Evolutionary conservation across 164 flowering plant species (phyloP).

Genomic region (Piper longum): DNA sequence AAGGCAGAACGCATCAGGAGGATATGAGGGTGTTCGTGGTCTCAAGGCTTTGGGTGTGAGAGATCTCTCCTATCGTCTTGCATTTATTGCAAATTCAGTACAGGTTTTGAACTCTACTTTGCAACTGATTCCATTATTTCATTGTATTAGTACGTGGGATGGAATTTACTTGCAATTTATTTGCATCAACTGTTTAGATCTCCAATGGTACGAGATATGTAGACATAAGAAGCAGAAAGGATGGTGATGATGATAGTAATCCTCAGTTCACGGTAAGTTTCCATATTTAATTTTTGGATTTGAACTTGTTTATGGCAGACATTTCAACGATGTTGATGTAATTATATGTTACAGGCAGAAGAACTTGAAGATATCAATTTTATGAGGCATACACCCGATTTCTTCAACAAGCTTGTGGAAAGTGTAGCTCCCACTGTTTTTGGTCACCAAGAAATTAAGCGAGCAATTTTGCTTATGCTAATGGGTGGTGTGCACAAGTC

Average conservation of each 20-base stretch:
- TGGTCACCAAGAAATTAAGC: conserved; percentile 95
- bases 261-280: conserved; percentile 57
- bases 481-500: conserved; percentile 89
- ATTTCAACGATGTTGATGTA: too few relatives aligned
- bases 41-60: conserved; percentile 91
- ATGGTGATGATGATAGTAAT: conserved; percentile 53
- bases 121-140: neutral
- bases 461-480: conserved; percentile 91
- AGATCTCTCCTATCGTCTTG: conserved; percentile 88
- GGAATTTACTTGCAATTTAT: neutral
- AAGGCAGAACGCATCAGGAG: conserved; percentile 31
- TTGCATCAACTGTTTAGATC: conserved; percentile 21
- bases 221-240: conserved; percentile 63
- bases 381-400: conserved; percentile 87
- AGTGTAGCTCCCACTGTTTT: conserved; percentile 87
- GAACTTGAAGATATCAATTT: conserved; percentile 63
- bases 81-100: conserved; percentile 93
- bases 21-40: conserved; percentile 78
- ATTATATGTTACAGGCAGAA: conserved; percentile 35
- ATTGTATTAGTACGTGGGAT: neutral
- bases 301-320: neutral
- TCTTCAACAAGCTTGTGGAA: conserved; percentile 81
- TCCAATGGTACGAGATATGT: conserved; percentile 64
- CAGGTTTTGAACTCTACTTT: conserved; percentile 36
- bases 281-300: neutral